Base-by-base conservation (phyloP, 495 filamentous ascomycete species). In the Physcia stellaris region DNA sequence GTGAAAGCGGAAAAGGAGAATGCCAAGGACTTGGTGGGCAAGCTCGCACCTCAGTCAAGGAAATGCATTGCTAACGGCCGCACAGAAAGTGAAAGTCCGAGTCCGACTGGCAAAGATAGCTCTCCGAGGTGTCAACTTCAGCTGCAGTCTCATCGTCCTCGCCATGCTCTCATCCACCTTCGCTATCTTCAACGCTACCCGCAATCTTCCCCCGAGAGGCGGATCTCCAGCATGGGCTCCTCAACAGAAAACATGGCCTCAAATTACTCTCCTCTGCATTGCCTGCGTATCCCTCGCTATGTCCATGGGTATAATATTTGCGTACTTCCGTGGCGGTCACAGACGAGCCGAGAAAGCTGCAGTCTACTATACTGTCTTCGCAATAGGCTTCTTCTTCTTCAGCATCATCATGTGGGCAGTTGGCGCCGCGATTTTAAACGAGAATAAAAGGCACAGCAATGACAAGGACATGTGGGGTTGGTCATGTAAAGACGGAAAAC, bases 381-480 rank as follows among this genome's bases (percentile, higher is more conserved):
- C 88, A 10, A 77, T 95, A 32, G 75, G 73, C 43, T 94, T 86
- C 67, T 99, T 96, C 69, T 77, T 84, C 43, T 86, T 95, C 59
- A 90, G 79, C 51, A 81, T 93, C 45, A 62, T 93, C 50, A 85
- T 98, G 70, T 98, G 90, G 90, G 77, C 79, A 24, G 68, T 86
- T 22, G 86, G 79, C 15, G 88, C 86, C 6, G 87, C 78, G 37
- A 65, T 95, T 43, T 74, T 94, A 45, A 79, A 94, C 53, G 70
- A 76, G 50, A 74, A 72, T 24, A 80, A 81, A 51, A 63, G 70
- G 45, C 78, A 73, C 52, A 79, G 77, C 48, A 61, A 73, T 27
- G 79, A 75, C 40, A 69, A 94, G 50, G 90, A 96, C 55, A 67
- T 99, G 51, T 99, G 90, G 90, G 88, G 86, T 20, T 99, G 90